phyloP scores from a whole-genome alignment of 2,329 filamentous ascomycete genomes.

The Verticillium nubilum region DNA sequence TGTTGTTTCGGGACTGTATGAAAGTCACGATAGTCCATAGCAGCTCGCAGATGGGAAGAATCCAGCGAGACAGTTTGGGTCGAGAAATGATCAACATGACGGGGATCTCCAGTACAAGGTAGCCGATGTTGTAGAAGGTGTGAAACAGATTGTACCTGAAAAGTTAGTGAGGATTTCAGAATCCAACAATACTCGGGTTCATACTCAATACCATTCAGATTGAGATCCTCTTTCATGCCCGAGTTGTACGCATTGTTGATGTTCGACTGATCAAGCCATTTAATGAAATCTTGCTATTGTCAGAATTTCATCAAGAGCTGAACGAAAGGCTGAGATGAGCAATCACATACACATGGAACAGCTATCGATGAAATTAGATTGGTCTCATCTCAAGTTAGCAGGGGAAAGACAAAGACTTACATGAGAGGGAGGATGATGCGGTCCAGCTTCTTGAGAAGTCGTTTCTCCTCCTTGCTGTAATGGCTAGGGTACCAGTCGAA shows the following conservation, averaged over 20 bases:
- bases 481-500: conserved; percentile 26
- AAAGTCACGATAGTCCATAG: conserved; percentile 9
- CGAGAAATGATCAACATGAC: conserved; percentile 19
- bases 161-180: neutral
- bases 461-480: conserved; percentile 20
- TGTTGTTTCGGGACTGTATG: conserved; percentile 11
- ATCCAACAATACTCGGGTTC: neutral
- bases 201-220: conserved; percentile 36
- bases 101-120: conserved; percentile 18
- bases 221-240: conserved; percentile 41
- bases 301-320: neutral
- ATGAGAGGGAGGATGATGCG: conserved; percentile 22
- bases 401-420: conserved; percentile 10
- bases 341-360: neutral
- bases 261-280: conserved; percentile 32
- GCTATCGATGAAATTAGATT: neutral
- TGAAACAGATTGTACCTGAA: conserved; percentile 16
- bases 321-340: neutral
- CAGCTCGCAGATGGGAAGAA: conserved; percentile 21
- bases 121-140: conserved; percentile 22
- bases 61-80: conserved; percentile 18
- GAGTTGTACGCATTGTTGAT: conserved; percentile 40
- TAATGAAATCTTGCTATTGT: conserved; percentile 13
- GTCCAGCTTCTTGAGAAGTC: conserved; percentile 22
- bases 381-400: neutral